Base-by-base conservation (phyloP, 2,329 filamentous ascomycete species). In the Claviceps quebecensis region DNA sequence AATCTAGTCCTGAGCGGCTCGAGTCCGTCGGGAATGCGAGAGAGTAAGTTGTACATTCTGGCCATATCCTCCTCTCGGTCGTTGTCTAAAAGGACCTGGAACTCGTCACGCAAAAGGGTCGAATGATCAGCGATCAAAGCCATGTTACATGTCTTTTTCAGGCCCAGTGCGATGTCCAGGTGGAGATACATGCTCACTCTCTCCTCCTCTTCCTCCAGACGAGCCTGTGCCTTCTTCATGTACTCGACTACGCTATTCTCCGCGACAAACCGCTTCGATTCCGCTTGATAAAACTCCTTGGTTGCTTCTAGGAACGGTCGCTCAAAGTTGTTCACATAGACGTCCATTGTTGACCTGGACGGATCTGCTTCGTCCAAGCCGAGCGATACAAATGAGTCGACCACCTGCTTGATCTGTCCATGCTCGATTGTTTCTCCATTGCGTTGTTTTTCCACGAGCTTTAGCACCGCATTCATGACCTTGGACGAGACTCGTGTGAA, bases 191-290 rank as follows among this genome's bases (percentile, higher is more conserved):
- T 81, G 57, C 82, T 82, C 9, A 98, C 93, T 26, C 93, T 87
- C 63, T 91, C 87, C 70, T 95, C 93, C 68, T 98, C 93, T 68
- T 98, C 93, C 7, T 87, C 81, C 54, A 98, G 71, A 36, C 93
- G 83, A 43, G 81, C 71, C 69, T 97, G 91, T 0, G 93, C 94
- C 77, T 98, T 98, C 75, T 97, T 97, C 93, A 98, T 97, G 70
- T 97, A 98, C 64, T 98, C 93, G 37, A 98, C 90, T 4, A 98
- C 89, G 56, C 86, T 95, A 66, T 98, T 98, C 67, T 97, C 91
- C 11, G 89, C 87, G 37, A 98, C 81, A 64, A 98, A 98, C 56
- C 89, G 85, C 60, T 88, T 87, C 19, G 93, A 97, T 67, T 98
- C 94, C 45, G 85, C 83, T 59, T 88, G 77, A 67, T 98, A 98